Conservation (phyloP, 2,329 filamentous ascomycete species). For the Nothopassalora personata region DNA sequence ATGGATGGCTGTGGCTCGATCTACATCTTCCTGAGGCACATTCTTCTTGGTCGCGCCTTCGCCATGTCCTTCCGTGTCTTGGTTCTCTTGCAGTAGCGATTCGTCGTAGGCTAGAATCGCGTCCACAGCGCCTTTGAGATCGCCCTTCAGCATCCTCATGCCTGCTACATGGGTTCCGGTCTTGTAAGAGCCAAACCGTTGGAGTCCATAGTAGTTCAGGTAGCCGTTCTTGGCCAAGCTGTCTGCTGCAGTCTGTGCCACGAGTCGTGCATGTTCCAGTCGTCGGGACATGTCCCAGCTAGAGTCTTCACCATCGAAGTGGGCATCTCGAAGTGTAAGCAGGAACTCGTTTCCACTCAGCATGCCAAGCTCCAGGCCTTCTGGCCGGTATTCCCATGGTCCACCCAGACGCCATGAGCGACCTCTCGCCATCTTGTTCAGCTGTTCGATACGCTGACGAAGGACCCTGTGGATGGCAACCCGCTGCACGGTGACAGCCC, state of each 20-base stretch:
- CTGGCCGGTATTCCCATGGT: constrained; percentile 70
- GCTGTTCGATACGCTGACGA: constrained; percentile 57
- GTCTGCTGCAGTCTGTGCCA: constrained; percentile 56
- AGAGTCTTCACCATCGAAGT: constrained; percentile 49
- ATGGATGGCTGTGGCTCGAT: constrained; percentile 72
- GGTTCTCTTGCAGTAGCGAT: constrained; percentile 53
- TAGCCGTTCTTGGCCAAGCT: constrained; percentile 72
- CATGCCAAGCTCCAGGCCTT: constrained; percentile 74
- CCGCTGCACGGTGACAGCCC: constrained; percentile 78
- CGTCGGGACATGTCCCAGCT: constrained; percentile 30
- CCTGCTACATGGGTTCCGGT: constrained; percentile 83
- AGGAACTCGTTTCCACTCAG: constrained; percentile 86
- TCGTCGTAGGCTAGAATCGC: constrained; percentile 69
- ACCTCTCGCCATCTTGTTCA: constrained; percentile 59
- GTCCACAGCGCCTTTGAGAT: constrained; percentile 75
- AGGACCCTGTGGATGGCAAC: constrained; percentile 62
- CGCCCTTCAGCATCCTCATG: constrained; percentile 71
- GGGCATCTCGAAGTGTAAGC: constrained; percentile 83
- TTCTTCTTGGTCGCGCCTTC: constrained; percentile 25
- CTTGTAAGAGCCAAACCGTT: constrained; percentile 85
- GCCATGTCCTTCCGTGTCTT: constrained; percentile 32
- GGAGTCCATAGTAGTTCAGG: constrained; percentile 97
- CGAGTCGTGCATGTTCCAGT: constrained; percentile 43
- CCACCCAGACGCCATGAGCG: constrained; percentile 53
- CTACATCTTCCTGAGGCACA: constrained; percentile 68